A percentile compares a stretch with the other conserved stretches of the same genome.
phyloP scores from a whole-genome alignment of 192 early-diverging fungal species.

The Funneliformis mosseae region DNA sequence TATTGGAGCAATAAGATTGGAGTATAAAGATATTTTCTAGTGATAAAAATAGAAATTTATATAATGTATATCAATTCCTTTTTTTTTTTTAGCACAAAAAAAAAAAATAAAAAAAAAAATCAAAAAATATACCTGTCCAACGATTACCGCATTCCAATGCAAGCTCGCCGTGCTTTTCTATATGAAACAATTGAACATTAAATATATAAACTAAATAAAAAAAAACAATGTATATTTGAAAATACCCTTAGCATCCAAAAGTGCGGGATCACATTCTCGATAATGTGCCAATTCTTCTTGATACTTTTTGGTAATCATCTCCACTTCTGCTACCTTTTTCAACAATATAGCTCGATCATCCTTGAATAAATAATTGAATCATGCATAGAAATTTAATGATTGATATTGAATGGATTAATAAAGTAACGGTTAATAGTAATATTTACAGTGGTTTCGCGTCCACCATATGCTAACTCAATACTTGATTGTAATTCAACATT shows the following conservation, averaged over 20 bases:
- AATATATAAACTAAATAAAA: background rate
- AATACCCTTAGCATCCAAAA: conserved; percentile 66
- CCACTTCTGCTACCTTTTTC: conserved; percentile 53
- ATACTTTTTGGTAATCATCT: conserved; percentile 45
- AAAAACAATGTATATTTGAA: background rate
- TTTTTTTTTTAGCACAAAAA: background rate
- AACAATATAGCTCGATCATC: conserved; percentile 59
- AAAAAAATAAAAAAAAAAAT: background rate
- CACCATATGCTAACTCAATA: conserved; percentile 55
- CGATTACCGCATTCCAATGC: conserved; percentile 80
- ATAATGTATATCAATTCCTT: too few species aligned
- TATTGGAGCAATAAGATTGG: conserved; percentile 73
- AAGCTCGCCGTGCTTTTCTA: conserved; percentile 58
- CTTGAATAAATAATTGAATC: conserved; percentile 34
- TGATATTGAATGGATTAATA: background rate
- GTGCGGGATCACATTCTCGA: conserved; percentile 75
- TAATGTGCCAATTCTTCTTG: conserved; percentile 65
- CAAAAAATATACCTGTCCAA: conserved; percentile 70
- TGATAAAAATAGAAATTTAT: conserved; percentile 22
- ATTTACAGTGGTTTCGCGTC: conserved; percentile 68
- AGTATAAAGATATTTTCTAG: conserved; percentile 83
- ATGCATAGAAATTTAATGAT: background rate
- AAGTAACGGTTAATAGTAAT: background rate
- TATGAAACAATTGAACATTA: background rate
- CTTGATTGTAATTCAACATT: conserved; percentile 47